Conservation (phyloP, 495 filamentous ascomycete genomes). For the Astrothelium macrocarpum region DNA sequence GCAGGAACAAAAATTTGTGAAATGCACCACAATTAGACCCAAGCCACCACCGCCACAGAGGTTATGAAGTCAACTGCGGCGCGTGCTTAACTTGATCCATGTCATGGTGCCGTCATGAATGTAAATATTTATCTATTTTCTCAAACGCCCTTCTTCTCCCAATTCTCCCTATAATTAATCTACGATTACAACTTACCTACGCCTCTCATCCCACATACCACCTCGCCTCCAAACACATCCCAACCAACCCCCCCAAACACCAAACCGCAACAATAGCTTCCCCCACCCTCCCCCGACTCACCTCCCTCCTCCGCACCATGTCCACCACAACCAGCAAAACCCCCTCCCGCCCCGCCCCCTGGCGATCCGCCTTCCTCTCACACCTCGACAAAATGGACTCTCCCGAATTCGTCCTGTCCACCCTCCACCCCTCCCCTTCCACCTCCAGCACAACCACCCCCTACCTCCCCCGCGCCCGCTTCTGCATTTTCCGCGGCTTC, state of each 20-base stretch:
- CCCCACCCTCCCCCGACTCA: slow-evolving; percentile 10
- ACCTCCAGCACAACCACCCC: slow-evolving; percentile 20
- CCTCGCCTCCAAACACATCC: not conserved
- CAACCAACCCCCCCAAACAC: not conserved
- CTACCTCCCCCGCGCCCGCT: slow-evolving; percentile 51
- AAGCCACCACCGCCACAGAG: not conserved
- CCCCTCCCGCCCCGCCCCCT: slow-evolving; percentile 40
- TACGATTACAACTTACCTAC: not conserved
- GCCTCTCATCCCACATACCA: not conserved
- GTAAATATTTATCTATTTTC: not conserved
- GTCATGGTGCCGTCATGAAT: slow-evolving; percentile 7
- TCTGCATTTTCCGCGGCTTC: slow-evolving; percentile 73
- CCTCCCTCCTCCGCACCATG: slow-evolving; percentile 21
- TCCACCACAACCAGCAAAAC: slow-evolving; percentile 18
- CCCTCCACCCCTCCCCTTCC: slow-evolving; percentile 52
- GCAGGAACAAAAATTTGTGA: not conserved
- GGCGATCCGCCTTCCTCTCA: slow-evolving; percentile 56
- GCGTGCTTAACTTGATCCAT: not conserved
- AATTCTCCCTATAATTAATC: not conserved
- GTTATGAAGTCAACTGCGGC: not conserved
- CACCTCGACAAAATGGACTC: slow-evolving; percentile 52
- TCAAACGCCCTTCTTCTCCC: not conserved
- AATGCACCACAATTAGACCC: not conserved
- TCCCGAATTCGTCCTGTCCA: slow-evolving; percentile 64
- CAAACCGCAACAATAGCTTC: slow-evolving; percentile 19